Evolutionary conservation across 2,329 filamentous ascomycete species (phyloP), one percentile per base, ranked within the genome.

Genomic region (Corynespora cassiicola): DNA sequence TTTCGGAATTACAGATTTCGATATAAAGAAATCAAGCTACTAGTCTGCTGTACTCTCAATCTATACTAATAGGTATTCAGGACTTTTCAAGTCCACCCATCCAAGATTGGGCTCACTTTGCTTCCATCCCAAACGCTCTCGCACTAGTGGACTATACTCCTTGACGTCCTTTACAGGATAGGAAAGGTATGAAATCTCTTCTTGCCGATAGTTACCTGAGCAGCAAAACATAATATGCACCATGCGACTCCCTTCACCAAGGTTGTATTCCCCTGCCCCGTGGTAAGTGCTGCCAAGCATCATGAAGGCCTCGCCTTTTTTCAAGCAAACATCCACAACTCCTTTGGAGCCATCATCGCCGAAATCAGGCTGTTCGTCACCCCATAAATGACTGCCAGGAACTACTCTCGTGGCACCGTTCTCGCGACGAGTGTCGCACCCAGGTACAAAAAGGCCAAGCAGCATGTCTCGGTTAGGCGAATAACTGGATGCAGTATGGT

Each of bases 141-240:
- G 59, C 11, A 70, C 68, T 3, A 71, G 32, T 31, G 61, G 54
- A 6, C 67, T 68, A 36, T 65, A 71, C 5, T 53, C 62, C 50
- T 61, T 69, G 29, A 71, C 67, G 4, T 71, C 66, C 30, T 69
- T 64, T 4, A 69, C 56, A 2, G 66, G 56, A 23, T 71, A 71
- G 5, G 58, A 59, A 8, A 71, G 36, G 38, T 60, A 69, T 4
- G 53, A 57, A n/a, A 67, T 60, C 36, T 68, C 65, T 47, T 68
- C 66, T 42, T 68, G 65, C 9, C 69, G 59, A 38, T 66, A 59
- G 17, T 69, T 59, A 7, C 68, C 68, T 4, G 55, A 59, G 48
- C 68, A 71, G 39, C 65, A 68, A 34, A 71, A 72, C 61, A 71
- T 66, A 24, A 66, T 66, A 36, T 71, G 64, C 7, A 72, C 62